Evolutionary conservation across 352 stramenopile species (phyloP).

Genomic region (Saprolegnia diclina): DNA sequence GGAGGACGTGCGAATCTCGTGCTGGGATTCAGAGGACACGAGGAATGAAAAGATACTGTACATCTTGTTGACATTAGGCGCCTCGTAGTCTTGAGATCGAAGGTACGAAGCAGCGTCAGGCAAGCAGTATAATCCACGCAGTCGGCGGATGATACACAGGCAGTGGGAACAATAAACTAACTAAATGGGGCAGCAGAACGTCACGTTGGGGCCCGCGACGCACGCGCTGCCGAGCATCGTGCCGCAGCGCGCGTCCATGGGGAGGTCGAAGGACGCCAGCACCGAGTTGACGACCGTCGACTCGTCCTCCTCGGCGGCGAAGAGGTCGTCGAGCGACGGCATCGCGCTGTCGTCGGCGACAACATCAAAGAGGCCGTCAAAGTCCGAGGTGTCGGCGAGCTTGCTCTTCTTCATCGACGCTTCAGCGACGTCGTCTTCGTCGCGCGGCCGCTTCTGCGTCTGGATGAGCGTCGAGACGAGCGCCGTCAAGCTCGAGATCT

Average conservation of each 20-base stretch:
- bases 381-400: neutral
- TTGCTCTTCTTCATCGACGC: neutral
- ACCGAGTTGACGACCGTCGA: conserved; percentile 8
- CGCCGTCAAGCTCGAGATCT: conserved; percentile 20
- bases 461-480: conserved; percentile 21
- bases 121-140: conserved; percentile 16
- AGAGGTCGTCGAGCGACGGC: conserved; percentile 12
- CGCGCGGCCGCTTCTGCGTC: neutral
- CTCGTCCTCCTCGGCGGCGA: neutral
- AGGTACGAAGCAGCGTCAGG: conserved; percentile 9
- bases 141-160: conserved; percentile 8
- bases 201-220: neutral
- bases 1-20: neutral
- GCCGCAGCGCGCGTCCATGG: neutral
- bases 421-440: neutral
- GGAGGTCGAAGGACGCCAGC: neutral
- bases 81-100: conserved; percentile 15
- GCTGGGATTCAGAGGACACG: neutral
- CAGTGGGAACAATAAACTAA: conserved; percentile 10
- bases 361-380: conserved; percentile 3
- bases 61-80: conserved; percentile 10
- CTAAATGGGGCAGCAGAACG: conserved; percentile 16
- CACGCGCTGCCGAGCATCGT: neutral
- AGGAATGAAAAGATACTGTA: neutral
- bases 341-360: neutral